Percentiles rank a stretch among this genome's conserved stretches.
Evolutionary conservation across 116 monocot species (phyloP).

Genomic region (Thalassia testudinum): DNA sequence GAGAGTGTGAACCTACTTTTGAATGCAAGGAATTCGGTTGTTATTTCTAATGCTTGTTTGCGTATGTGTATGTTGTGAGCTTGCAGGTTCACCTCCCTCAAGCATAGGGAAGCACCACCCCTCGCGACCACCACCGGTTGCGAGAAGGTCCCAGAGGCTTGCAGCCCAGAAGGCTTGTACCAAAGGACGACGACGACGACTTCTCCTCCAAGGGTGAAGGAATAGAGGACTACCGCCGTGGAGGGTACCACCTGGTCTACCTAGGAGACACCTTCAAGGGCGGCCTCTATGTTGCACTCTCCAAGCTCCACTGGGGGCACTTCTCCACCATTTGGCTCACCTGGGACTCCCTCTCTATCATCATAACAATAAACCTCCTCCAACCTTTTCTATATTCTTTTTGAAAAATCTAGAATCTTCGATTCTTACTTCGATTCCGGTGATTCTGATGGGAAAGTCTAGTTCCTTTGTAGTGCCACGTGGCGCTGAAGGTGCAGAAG

Average conservation of each 20-base stretch:
- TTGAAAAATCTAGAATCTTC: not conserved
- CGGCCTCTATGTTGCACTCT: slow-evolving; percentile 56
- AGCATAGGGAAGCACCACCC: too few relatives aligned
- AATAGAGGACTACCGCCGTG: not conserved
- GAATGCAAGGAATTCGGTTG: too few relatives aligned
- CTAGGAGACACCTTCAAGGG: slow-evolving; percentile 71
- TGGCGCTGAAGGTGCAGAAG: slow-evolving; percentile 86
- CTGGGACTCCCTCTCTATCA: slow-evolving; percentile 35
- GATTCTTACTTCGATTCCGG: not conserved
- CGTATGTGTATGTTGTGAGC: too few relatives aligned
- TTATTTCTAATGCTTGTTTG: too few relatives aligned
- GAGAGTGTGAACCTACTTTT: too few relatives aligned
- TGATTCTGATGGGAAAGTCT: not conserved
- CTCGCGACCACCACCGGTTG: too few relatives aligned
- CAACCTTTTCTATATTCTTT: too few relatives aligned
- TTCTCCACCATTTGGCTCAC: slow-evolving; percentile 92
- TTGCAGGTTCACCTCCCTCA: too few relatives aligned
- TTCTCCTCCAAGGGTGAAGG: not conserved
- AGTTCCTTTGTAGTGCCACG: slow-evolving; percentile 35
- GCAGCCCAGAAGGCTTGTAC: too few relatives aligned
- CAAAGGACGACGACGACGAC: too few relatives aligned
- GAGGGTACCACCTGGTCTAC: slow-evolving; percentile 1
- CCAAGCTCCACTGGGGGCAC: slow-evolving; percentile 91
- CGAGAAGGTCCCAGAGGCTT: too few relatives aligned
- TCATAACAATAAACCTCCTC: too few relatives aligned